Evolutionary conservation across 2,329 filamentous ascomycete species (phyloP), one percentile per base, ranked within the genome.

Genomic region (Aspergillus sp.): DNA sequence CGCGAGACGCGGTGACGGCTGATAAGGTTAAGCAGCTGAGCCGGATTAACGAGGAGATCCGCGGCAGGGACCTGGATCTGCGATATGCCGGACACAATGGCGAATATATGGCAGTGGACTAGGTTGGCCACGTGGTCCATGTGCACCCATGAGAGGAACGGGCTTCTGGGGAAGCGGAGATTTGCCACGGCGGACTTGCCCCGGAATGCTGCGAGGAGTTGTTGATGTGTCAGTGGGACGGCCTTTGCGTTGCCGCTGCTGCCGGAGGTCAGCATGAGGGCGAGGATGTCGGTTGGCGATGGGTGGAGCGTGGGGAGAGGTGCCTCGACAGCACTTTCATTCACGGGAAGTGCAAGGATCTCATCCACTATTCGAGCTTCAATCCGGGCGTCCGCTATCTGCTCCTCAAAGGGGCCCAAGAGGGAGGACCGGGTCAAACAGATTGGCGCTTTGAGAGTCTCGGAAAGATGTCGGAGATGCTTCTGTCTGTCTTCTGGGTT

Each of bases 101-200:
- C 77, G n/a, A 74, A 74, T 0, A 84, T 60, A 56, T 84, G 81
- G 11, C 78, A 75, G 47, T 84, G 78, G 1, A 71, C 67, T 4
- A 85, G 63, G 55, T 69, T 76, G 0, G 76, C 81, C 10, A 82
- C 79, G 53, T 84, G 81, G 53, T 84, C 80, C 11, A 83, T 64
- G 1, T 71, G 72, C 16, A 80, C 73, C 78, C 78, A 81, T 9
- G 67, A 55, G 44, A 69, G 65, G 13, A 52, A 48, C n/a, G 34
- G 32, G 13, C 20, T 40, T 10, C 19, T 21, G n/a, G 45, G 45
- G 17, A 19, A 25, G 7, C 19, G 32, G 7, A 38, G 13, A 36
- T 40, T 40, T 7, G 31, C 32, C 5, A 13, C 31, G 1, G 52
- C 40, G 2, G 55, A 50, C 58, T 82, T 82, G 17, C 76, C 76